Percentiles rank a stretch among this genome's conserved stretches.
phyloP scores from a whole-genome alignment of 805 yeast species.

The Metschnikowia gruessii region DNA sequence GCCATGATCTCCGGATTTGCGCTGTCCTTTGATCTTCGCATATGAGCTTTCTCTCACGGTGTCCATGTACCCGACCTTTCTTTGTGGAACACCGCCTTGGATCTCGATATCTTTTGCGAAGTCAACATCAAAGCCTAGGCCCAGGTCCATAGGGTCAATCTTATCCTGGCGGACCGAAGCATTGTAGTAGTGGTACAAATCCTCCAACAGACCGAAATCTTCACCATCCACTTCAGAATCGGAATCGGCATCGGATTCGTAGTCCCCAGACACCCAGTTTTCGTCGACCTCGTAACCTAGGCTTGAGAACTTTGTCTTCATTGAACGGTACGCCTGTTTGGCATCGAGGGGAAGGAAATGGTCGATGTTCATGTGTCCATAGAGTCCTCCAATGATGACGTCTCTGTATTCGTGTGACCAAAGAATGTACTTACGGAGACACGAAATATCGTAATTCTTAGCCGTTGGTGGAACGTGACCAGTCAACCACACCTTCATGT shows the following conservation, averaged over 20 bases:
- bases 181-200: constrained; percentile 8
- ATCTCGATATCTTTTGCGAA: constrained; percentile 25
- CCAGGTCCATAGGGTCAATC: constrained; percentile 14
- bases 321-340: constrained; percentile 58
- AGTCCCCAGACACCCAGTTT: neutral
- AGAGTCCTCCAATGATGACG: constrained; percentile 76
- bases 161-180: constrained; percentile 12
- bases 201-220: constrained; percentile 2
- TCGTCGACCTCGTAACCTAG: constrained; percentile 17
- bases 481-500: constrained; percentile 81
- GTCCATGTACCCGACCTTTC: constrained; percentile 64
- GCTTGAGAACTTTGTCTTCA: constrained; percentile 21
- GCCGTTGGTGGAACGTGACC: constrained; percentile 89
- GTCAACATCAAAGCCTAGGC: constrained; percentile 14
- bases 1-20: constrained; percentile 40
- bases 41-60: constrained; percentile 52
- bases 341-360: constrained; percentile 80
- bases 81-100: constrained; percentile 63
- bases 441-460: constrained; percentile 70
- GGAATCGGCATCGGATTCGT: constrained; percentile 16
- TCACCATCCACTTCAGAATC: constrained; percentile 9
- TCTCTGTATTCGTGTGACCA: constrained; percentile 86
- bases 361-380: constrained; percentile 89
- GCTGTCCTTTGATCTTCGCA: constrained; percentile 45
- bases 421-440: constrained; percentile 70